A percentile compares a stretch with the other conserved stretches of the same genome.
Evolutionary conservation across 768 basidiomycete species (phyloP).

Genomic region (Saitozyma podzolica): DNA sequence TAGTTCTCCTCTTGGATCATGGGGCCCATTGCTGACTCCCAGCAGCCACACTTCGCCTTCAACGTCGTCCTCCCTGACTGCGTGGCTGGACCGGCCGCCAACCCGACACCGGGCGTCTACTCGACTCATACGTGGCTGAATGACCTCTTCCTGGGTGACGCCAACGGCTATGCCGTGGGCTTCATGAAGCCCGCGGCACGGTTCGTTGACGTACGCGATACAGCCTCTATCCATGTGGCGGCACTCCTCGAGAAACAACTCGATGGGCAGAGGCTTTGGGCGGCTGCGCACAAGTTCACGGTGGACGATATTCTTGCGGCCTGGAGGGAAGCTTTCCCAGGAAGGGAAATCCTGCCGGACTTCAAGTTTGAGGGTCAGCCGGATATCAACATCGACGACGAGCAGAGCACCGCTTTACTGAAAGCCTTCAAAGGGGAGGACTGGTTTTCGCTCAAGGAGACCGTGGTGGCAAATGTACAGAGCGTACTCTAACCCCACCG

Average conservation of each 20-base stretch:
- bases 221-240: background rate
- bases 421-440: background rate
- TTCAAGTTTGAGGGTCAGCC: background rate
- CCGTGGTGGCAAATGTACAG: background rate
- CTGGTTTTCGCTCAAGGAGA: background rate
- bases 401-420: conserved; percentile 1
- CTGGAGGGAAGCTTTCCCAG: background rate
- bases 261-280: background rate
- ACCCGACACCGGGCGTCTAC: background rate
- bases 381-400: background rate
- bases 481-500: too few relatives aligned
- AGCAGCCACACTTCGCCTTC: conserved; percentile 2
- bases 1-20: too few relatives aligned
- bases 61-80: conserved; percentile 2
- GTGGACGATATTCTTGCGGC: background rate
- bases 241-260: background rate
- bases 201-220: conserved; percentile 1
- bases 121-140: conserved; percentile 1
- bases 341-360: background rate
- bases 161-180: background rate
- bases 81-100: background rate
- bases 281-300: conserved; percentile 1
- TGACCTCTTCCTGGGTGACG: background rate
- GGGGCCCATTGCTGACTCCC: too few relatives aligned
- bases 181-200: background rate